phyloP scores from a whole-genome alignment of 2,329 filamentous ascomycete genomes.

The Cryphonectria carpinicola region DNA sequence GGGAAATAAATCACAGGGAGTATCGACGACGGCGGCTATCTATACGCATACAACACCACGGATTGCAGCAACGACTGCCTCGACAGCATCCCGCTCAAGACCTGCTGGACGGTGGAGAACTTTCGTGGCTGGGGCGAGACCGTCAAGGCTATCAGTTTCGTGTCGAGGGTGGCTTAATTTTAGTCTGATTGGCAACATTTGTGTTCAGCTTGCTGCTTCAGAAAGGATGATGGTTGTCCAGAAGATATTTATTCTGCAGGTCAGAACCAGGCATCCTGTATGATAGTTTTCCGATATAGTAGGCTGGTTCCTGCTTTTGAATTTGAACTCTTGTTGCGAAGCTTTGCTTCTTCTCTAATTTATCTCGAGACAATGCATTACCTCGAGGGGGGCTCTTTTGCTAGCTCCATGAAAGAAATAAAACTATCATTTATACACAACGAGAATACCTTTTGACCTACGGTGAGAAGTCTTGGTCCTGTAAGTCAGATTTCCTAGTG shows the following conservation, averaged over 20 bases:
- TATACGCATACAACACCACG: neutral
- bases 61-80: neutral
- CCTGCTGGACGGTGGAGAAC: neutral
- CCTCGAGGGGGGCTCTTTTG: no score
- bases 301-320: neutral
- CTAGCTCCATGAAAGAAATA: no score
- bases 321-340: no score
- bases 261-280: neutral
- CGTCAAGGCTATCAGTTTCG: neutral
- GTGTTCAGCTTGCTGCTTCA: no score
- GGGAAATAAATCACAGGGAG: neutral
- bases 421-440: no score
- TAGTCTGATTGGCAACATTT: neutral
- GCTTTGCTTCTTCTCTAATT: no score
- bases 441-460: no score
- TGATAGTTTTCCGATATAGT: neutral
- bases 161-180: neutral
- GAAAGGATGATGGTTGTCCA: no score
- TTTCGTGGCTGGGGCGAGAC: neutral
- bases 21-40: neutral
- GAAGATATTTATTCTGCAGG: neutral
- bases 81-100: slow-evolving; percentile 7
- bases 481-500: no score
- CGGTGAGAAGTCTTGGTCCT: no score
- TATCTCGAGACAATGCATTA: no score